A percentile compares a stretch with the other conserved stretches of the same genome.
Conservation (phyloP, 2,329 filamentous ascomycete genomes). For the Colletotrichum musae region DNA sequence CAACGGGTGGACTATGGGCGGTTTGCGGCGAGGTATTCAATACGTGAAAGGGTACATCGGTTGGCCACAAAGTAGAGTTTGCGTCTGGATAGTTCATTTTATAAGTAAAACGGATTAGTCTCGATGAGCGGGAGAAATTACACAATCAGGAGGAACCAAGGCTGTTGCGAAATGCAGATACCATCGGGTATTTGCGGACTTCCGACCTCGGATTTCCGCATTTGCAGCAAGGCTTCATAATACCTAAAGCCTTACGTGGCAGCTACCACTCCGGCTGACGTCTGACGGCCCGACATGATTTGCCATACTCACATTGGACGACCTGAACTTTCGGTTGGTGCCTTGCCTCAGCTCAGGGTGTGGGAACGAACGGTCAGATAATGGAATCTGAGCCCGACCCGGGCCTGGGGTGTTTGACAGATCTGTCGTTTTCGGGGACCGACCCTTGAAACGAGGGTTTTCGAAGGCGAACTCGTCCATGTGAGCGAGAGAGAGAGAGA, state of each 20-base stretch:
- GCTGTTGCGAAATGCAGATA: neutral
- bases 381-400: constrained; percentile 16
- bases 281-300: constrained; percentile 20
- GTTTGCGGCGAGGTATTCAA: too few relatives aligned
- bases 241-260: constrained; percentile 5
- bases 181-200: neutral
- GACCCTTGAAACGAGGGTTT: neutral
- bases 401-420: neutral
- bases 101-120: too few relatives aligned
- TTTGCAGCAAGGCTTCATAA: neutral
- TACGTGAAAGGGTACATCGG: too few relatives aligned
- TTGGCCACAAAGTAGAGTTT: too few relatives aligned
- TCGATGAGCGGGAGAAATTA: neutral
- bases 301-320: constrained; percentile 26
- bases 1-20: too few relatives aligned
- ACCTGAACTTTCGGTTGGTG: constrained; percentile 35
- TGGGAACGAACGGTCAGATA: constrained; percentile 4
- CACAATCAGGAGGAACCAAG: neutral
- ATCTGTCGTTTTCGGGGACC: neutral
- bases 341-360: constrained; percentile 29
- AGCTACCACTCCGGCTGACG: constrained; percentile 8
- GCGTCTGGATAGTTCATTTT: too few relatives aligned
- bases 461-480: neutral
- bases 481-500: neutral
- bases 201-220: neutral